Percentiles rank a stretch among this genome's conserved stretches.
Evolutionary conservation across 2,329 filamentous ascomycete species (phyloP).

Genomic region (Biscogniauxia mediterranea): DNA sequence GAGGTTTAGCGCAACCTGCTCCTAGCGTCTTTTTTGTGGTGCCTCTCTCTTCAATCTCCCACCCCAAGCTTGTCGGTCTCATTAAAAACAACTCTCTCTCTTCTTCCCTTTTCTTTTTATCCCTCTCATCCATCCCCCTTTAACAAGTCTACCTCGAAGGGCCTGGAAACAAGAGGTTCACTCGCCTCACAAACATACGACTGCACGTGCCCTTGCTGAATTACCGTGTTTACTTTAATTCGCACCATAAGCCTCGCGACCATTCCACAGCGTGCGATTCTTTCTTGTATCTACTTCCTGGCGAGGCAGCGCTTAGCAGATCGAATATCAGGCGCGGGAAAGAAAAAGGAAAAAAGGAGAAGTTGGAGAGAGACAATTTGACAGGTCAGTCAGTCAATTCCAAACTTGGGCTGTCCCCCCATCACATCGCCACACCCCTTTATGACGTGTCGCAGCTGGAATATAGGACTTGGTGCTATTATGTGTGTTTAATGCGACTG

Average conservation of each 20-base stretch:
- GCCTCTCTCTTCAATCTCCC: not conserved
- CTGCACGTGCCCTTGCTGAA: not conserved
- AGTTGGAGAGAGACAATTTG: constrained; percentile 17
- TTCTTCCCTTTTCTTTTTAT: not conserved
- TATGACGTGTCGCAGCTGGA: constrained; percentile 31
- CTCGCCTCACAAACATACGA: not conserved
- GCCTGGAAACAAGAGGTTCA: not conserved
- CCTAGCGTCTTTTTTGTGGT: not conserved
- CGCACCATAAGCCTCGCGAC: constrained; percentile 1
- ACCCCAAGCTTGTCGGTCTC: not conserved
- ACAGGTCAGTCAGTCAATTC: constrained; percentile 27
- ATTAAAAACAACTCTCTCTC: not conserved
- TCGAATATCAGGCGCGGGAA: constrained; percentile 12
- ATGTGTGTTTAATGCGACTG: constrained; percentile 22
- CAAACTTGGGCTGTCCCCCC: constrained; percentile 20
- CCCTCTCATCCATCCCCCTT: not conserved
- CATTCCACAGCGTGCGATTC: not conserved
- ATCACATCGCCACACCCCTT: constrained; percentile 24
- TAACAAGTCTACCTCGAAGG: not conserved
- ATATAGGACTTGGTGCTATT: constrained; percentile 21
- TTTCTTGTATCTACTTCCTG: not conserved
- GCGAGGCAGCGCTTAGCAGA: constrained; percentile 11
- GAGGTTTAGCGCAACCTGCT: not conserved
- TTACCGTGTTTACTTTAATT: not conserved
- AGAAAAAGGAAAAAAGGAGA: constrained; percentile 13